Conservation (phyloP, 257 asterid genomes). For the Nemophila menziesii region DNA sequence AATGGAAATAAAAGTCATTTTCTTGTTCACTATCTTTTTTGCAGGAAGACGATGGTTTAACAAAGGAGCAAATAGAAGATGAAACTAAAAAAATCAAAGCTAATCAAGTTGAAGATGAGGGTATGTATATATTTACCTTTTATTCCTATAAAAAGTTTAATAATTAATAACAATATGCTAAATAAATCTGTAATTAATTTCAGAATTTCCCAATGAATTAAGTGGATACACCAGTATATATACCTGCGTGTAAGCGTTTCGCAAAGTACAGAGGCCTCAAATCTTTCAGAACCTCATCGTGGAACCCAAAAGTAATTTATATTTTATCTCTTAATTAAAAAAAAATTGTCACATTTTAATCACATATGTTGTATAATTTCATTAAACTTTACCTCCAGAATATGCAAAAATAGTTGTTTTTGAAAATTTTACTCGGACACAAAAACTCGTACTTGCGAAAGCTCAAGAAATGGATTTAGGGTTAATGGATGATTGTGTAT, state of each 20-base stretch:
- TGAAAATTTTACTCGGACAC: slow-evolving; percentile 71
- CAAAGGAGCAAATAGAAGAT: slow-evolving; percentile 83
- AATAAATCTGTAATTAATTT: too few species aligned
- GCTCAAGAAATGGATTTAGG: too few species aligned
- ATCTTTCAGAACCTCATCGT: slow-evolving; percentile 87
- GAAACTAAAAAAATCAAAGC: slow-evolving; percentile 79
- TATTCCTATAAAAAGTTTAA: too few species aligned
- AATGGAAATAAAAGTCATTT: too few species aligned
- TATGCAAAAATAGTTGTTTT: slow-evolving; percentile 85
- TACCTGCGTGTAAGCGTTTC: slow-evolving; percentile 87
- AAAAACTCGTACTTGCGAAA: slow-evolving; percentile 72
- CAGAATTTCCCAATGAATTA: slow-evolving; percentile 98
- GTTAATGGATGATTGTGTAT: slow-evolving; percentile 31
- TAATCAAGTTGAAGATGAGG: slow-evolving; percentile 90
- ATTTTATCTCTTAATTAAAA: slow-evolving; percentile 5
- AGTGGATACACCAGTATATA: slow-evolving; percentile 86
- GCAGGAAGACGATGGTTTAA: slow-evolving; percentile 70
- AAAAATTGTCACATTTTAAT: too few species aligned
- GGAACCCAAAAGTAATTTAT: slow-evolving; percentile 94
- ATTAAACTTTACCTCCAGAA: slow-evolving; percentile 93
- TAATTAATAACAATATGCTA: too few species aligned
- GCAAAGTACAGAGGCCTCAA: slow-evolving; percentile 90
- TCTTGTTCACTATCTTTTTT: too few species aligned
- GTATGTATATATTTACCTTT: too few species aligned
- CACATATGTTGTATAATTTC: slow-evolving; percentile 17